These are phyloP conservation scores for Fusarium piperis DNA, from an alignment of 2,329 filamentous ascomycete species.

Conservation along the genomic window DNA sequence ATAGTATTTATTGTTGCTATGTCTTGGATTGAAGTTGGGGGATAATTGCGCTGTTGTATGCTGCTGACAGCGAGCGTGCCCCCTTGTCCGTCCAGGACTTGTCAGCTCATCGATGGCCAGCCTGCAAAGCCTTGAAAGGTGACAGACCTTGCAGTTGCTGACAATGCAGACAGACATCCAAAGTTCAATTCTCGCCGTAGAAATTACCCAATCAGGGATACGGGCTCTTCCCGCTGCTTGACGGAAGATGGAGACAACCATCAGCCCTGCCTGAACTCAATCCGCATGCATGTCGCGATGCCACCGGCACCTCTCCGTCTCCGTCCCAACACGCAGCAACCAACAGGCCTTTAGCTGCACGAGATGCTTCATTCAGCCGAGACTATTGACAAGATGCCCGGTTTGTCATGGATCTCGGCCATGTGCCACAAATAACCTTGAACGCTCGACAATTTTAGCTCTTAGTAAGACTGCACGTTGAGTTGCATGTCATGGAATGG, in stretches of 20 bases:
- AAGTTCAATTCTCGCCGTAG: not conserved
- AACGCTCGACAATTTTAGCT: constrained; percentile 26
- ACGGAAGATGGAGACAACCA: not conserved
- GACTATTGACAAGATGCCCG: constrained; percentile 1
- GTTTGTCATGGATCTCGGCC: not conserved
- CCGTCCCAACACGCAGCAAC: not conserved
- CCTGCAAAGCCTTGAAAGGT: not conserved
- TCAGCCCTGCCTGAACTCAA: not conserved
- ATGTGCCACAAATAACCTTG: constrained; percentile 4
- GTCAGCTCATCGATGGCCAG: not conserved
- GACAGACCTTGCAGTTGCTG: not conserved
- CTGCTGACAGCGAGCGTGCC: not conserved
- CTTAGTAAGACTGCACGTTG: constrained; percentile 34
- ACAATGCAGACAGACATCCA: not conserved
- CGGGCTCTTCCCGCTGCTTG: not conserved
- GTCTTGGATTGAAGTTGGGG: not conserved
- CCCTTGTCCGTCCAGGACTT: not conserved
- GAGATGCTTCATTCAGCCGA: not conserved
- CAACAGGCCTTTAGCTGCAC: not conserved
- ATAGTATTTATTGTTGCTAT: not conserved
- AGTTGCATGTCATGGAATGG: constrained; percentile 18
- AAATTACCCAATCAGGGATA: not conserved
- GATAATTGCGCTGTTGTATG: not conserved
- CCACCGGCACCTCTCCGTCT: not conserved
- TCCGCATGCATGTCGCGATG: not conserved